Evolutionary conservation across 164 flowering plant genomes (phyloP).

Genomic region (Nymphaea thermarum): DNA sequence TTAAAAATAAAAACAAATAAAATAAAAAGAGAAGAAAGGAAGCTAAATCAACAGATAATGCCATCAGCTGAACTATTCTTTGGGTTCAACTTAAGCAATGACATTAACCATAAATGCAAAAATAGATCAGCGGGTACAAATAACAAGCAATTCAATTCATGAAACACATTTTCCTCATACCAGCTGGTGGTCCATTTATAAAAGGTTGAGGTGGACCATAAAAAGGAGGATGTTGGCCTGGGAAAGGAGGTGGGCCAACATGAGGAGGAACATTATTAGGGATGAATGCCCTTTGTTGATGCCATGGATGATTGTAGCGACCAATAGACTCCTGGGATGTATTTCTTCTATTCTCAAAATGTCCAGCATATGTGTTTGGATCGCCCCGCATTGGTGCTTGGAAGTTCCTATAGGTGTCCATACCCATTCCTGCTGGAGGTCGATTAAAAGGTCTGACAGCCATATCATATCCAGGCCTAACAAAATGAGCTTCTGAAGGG

Average conservation of each 20-base stretch:
- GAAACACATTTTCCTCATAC: slow-evolving; percentile 17
- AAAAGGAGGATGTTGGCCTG: slow-evolving; percentile 20
- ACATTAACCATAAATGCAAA: background rate
- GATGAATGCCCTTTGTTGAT: slow-evolving; percentile 37
- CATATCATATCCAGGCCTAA: slow-evolving; percentile 32
- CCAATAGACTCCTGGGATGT: slow-evolving; percentile 41
- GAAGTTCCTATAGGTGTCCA: slow-evolving; percentile 26
- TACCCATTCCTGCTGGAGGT: slow-evolving; percentile 28
- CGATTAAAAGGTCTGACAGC: slow-evolving; percentile 40
- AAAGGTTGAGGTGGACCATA: slow-evolving; percentile 50
- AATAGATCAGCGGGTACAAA: background rate
- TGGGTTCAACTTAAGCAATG: background rate
- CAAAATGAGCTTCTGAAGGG: slow-evolving; percentile 25
- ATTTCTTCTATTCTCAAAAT: slow-evolving; percentile 36
- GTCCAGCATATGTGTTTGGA: slow-evolving; percentile 28
- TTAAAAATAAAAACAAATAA: no score
- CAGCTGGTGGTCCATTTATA: slow-evolving; percentile 52
- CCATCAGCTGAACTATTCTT: no score
- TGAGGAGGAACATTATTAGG: slow-evolving; percentile 21
- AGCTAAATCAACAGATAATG: no score
- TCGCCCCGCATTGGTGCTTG: slow-evolving; percentile 47
- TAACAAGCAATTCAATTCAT: background rate
- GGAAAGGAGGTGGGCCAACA: slow-evolving; percentile 22
- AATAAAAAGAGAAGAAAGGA: background rate
- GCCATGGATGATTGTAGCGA: slow-evolving; percentile 39